Conservation (phyloP, 129 eudicot species). For the Flaveria brownii region DNA sequence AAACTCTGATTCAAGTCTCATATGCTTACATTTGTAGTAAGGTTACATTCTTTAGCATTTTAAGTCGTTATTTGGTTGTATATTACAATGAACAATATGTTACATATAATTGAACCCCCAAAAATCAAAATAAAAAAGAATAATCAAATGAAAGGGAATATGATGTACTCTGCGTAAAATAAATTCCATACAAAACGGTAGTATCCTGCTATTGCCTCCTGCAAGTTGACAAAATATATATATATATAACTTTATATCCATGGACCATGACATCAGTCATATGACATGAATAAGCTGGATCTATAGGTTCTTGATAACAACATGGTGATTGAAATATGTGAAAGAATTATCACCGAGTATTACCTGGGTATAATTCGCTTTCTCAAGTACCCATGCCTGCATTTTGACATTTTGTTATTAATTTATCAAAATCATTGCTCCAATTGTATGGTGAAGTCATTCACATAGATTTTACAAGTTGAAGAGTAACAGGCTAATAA, state of each 20-base stretch:
- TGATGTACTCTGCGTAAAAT: conserved; percentile 80
- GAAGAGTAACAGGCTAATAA: not conserved
- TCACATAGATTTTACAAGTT: not conserved
- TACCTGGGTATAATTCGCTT: conserved; percentile 87
- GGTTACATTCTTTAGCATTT: conserved; percentile 3
- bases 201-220: conserved; percentile 91
- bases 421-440: not conserved
- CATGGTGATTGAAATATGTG: not conserved
- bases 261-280: not conserved
- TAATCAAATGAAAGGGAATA: conserved; percentile 71
- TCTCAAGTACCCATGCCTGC: conserved; percentile 89
- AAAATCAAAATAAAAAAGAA: not conserved
- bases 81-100: conserved; percentile 17
- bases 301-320: conserved; percentile 4
- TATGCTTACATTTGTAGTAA: conserved; percentile 10
- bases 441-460: not conserved
- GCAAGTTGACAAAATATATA: conserved; percentile 36
- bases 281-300: conserved; percentile 12
- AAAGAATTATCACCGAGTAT: conserved; percentile 9
- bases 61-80: conserved; percentile 18
- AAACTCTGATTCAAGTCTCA: conserved; percentile 21
- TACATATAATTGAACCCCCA: conserved; percentile 2
- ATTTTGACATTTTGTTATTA: conserved; percentile 6
- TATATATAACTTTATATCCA: not conserved
- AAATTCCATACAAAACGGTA: conserved; percentile 95